Evolutionary conservation across 2,329 filamentous ascomycete genomes (phyloP).

Genomic region (Ceratocystis albifundus): DNA sequence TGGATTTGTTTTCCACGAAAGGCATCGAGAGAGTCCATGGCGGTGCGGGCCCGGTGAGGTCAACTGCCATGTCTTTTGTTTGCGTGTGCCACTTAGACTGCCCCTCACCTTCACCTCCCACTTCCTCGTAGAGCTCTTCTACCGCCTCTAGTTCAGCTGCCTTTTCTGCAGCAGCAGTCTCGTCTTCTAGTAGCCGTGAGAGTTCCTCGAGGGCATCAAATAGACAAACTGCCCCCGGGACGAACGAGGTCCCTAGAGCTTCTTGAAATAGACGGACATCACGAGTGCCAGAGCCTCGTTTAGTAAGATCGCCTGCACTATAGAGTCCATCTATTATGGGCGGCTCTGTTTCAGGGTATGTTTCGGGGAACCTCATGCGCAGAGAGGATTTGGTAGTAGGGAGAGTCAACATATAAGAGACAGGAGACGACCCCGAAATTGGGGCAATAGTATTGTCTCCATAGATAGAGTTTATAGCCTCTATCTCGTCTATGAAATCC

Average conservation of each 20-base stretch:
- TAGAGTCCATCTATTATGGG: conserved; percentile 68
- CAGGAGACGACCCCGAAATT: conserved; percentile 30
- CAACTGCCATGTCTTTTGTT: conserved; percentile 22
- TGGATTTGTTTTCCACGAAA: conserved; percentile 70
- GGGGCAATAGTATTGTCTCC: conserved; percentile 50
- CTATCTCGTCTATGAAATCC: conserved; percentile 60
- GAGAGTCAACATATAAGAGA: conserved; percentile 50
- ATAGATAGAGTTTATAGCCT: conserved; percentile 78
- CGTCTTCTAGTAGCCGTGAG: conserved; percentile 35
- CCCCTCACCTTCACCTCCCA: conserved; percentile 7
- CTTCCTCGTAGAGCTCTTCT: conserved; percentile 23
- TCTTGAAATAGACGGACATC: conserved; percentile 58
- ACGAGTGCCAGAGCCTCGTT: conserved; percentile 58
- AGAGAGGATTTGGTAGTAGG: conserved; percentile 49
- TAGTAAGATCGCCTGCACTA: conserved; percentile 56
- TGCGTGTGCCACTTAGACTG: not conserved
- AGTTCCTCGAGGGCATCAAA: conserved; percentile 83
- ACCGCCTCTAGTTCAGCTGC: conserved; percentile 25
- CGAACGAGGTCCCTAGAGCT: conserved; percentile 56
- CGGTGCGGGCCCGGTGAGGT: conserved; percentile 31
- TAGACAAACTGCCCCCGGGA: conserved; percentile 66
- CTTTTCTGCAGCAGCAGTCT: conserved; percentile 25
- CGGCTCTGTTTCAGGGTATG: conserved; percentile 60
- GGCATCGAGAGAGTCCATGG: conserved; percentile 65
- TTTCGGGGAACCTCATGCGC: conserved; percentile 54